Conservation (phyloP, 2,329 filamentous ascomycete species). For the Tolypocladium pustulatum region DNA sequence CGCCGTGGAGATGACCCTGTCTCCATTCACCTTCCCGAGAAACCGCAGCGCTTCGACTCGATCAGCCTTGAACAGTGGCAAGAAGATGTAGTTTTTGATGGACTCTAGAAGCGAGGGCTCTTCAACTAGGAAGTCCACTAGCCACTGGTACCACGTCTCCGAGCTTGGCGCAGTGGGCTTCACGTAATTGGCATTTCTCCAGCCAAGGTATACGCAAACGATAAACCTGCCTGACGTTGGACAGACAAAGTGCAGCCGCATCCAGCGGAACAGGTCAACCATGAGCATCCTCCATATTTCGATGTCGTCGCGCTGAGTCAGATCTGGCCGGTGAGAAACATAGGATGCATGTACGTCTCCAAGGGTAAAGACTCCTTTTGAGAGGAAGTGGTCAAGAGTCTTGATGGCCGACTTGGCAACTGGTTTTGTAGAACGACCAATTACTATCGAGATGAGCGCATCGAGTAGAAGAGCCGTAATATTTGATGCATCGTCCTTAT, state of each 20-base stretch:
- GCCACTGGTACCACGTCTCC: constrained; percentile 44
- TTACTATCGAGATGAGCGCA: constrained; percentile 47
- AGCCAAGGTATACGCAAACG: constrained; percentile 41
- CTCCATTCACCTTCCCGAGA: constrained; percentile 44
- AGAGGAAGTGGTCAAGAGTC: constrained; percentile 53
- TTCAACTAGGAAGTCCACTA: constrained; percentile 37
- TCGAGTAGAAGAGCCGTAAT: constrained; percentile 37
- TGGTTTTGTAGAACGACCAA: constrained; percentile 48
- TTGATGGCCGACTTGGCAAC: constrained; percentile 62
- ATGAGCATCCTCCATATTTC: constrained; percentile 41
- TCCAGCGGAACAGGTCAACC: constrained; percentile 41
- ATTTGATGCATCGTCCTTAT: constrained; percentile 20
- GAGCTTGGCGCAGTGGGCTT: constrained; percentile 20
- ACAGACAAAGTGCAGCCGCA: constrained; percentile 45
- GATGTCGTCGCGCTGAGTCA: constrained; percentile 3
- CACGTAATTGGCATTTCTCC: constrained; percentile 22
- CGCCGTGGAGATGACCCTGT: constrained; percentile 34
- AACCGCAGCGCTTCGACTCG: constrained; percentile 43
- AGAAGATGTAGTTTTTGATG: constrained; percentile 54
- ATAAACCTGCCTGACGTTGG: constrained; percentile 51
- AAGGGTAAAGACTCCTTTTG: constrained; percentile 45
- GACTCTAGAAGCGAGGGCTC: constrained; percentile 46
- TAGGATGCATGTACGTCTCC: constrained; percentile 35
- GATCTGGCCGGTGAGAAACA: constrained; percentile 21
- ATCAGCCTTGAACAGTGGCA: constrained; percentile 51